A percentile compares a stretch with the other conserved stretches of the same genome.
Conservation (phyloP, 768 basidiomycete genomes). For the Lactarius indigo region DNA sequence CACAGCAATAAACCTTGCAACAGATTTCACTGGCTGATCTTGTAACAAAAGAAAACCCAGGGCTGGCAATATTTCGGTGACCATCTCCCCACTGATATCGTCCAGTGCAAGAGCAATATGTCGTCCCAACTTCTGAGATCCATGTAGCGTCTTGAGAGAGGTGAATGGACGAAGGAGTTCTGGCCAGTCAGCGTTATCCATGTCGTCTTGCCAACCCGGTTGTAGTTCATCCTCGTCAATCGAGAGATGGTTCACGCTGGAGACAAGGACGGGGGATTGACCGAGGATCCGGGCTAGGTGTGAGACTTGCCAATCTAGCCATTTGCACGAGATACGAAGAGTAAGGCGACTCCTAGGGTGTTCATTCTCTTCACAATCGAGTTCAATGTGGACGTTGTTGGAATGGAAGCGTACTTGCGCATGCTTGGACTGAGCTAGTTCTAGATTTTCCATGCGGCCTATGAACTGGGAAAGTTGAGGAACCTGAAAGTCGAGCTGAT, state of each 20-base stretch:
- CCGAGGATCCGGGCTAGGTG: conserved; percentile 5
- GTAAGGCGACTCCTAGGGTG: background rate
- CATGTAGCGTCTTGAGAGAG: background rate
- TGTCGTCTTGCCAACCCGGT: background rate
- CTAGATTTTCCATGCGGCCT: background rate
- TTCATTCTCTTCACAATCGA: background rate
- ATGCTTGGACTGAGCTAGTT: background rate
- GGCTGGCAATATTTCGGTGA: too few relatives aligned
- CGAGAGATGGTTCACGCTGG: background rate
- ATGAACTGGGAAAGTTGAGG: background rate
- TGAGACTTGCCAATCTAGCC: conserved; percentile 4
- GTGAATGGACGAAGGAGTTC: background rate
- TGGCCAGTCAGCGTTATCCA: background rate
- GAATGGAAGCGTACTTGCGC: background rate
- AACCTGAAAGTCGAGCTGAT: background rate
- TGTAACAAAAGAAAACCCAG: too few relatives aligned
- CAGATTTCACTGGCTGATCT: too few relatives aligned
- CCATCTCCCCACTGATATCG: background rate
- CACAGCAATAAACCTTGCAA: too few relatives aligned
- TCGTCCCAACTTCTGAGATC: background rate
- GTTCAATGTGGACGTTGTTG: background rate
- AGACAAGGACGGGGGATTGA: background rate
- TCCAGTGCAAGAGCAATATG: conserved; percentile 1
- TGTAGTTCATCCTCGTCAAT: background rate
- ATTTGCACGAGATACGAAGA: background rate